Evolutionary conservation across 805 yeast species (phyloP).

Genomic region (Candida sonorensis): DNA sequence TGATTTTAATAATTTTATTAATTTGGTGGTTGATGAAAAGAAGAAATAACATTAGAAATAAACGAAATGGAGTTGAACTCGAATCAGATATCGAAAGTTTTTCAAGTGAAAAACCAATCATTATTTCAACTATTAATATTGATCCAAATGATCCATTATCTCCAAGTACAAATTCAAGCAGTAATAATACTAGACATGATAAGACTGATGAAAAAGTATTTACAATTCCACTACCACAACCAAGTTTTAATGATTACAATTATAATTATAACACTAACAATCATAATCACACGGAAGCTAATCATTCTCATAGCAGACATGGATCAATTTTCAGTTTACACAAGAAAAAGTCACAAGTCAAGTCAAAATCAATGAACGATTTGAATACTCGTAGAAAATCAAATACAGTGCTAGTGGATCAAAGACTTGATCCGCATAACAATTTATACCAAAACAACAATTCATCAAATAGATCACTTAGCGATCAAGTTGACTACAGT

Average conservation of each 20-base stretch:
- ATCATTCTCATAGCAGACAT: no score
- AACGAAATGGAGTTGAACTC: constrained; percentile 5
- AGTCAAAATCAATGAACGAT: no score
- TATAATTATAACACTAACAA: no score
- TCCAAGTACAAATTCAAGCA: not conserved
- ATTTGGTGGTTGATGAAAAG: no score
- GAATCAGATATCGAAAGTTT: constrained; percentile 18
- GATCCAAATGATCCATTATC: not conserved
- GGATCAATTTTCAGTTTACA: no score
- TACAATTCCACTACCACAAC: no score
- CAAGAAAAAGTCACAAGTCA: no score
- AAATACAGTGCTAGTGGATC: constrained; percentile 39
- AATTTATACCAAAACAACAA: constrained; percentile 41
- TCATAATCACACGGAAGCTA: not conserved
- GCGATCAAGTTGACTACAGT: constrained; percentile 52
- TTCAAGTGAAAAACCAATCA: constrained; percentile 13
- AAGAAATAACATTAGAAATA: constrained; percentile 3
- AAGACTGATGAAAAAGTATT: no score
- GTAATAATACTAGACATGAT: not conserved
- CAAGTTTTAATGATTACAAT: no score
- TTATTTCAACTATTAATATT: constrained; percentile 3
- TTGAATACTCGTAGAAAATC: no score
- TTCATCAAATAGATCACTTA: constrained; percentile 39
- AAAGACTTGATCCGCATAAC: constrained; percentile 51
- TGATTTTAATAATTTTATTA: constrained; percentile 37